Percentiles rank a stretch among this genome's conserved stretches.
These are phyloP conservation scores for Salix purpurea DNA, from an alignment of 345 rosid genomes.

Conservation along the genomic window DNA sequence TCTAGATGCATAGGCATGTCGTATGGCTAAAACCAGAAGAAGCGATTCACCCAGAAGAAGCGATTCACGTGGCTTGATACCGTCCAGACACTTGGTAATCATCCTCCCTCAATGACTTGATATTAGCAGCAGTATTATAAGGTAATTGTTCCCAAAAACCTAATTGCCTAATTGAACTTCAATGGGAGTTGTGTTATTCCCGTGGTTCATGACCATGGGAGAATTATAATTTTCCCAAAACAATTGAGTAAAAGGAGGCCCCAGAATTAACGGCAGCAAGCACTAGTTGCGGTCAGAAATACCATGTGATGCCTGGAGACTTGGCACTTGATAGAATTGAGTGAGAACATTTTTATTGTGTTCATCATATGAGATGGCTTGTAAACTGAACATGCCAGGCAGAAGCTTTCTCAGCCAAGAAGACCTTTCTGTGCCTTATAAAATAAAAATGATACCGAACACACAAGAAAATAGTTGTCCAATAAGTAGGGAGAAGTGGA, in stretches of 20 bases:
- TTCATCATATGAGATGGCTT: neutral
- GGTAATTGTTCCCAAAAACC: neutral
- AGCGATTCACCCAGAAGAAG: neutral
- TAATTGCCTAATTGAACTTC: neutral
- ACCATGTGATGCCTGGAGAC: neutral
- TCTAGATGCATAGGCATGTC: neutral
- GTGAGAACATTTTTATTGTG: neutral
- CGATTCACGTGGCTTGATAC: neutral
- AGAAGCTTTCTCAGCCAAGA: neutral
- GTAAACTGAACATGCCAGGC: neutral
- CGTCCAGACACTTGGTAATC: neutral
- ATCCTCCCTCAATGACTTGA: neutral
- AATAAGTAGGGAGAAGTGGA: neutral
- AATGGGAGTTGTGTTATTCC: neutral
- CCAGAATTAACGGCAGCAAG: too few species aligned
- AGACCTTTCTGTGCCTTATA: neutral
- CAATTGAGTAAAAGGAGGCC: neutral
- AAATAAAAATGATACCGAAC: neutral
- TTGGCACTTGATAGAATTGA: neutral
- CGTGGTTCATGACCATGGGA: neutral
- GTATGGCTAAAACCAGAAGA: neutral
- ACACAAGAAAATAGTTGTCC: neutral
- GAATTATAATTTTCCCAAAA: neutral
- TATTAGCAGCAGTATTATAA: neutral
- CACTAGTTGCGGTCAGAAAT: neutral